These are phyloP conservation scores for Marchantia polymorpha DNA, from an alignment of 225 moss, liverwort and hornwort species.

Conservation along the genomic window DNA sequence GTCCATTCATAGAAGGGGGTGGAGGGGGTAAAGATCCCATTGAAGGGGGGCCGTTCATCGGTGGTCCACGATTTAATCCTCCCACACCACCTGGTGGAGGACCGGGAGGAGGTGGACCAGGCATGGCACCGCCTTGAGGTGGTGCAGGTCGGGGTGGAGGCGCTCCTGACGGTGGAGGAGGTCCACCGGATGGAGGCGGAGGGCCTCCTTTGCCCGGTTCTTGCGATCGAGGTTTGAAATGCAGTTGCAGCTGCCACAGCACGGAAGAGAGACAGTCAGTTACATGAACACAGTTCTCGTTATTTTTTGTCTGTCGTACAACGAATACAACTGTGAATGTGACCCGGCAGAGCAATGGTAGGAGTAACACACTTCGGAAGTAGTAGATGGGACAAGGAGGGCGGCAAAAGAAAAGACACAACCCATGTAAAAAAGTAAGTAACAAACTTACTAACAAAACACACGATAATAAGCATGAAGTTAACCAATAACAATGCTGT, in stretches of 20 bases:
- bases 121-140: constrained; percentile 48
- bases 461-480: too few species aligned
- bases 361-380: too few species aligned
- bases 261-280: not conserved
- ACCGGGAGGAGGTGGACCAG: constrained; percentile 51
- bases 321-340: too few species aligned
- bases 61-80: constrained; percentile 47
- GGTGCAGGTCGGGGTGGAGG: constrained; percentile 56
- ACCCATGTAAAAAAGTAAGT: too few species aligned
- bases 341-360: too few species aligned
- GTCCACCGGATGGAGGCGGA: constrained; percentile 48
- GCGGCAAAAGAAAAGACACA: too few species aligned
- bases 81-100: constrained; percentile 31
- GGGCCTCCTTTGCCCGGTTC: constrained; percentile 63
- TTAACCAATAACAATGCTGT: too few species aligned
- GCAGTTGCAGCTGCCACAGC: constrained; percentile 70
- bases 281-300: not conserved
- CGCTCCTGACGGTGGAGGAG: constrained; percentile 49
- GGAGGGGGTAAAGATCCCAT: constrained; percentile 59
- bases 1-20: constrained; percentile 51
- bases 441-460: too few species aligned
- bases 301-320: not conserved
- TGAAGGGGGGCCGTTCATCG: constrained; percentile 45
- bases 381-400: too few species aligned
- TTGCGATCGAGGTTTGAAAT: constrained; percentile 72